Base-by-base conservation (phyloP, 177 flowering plant genomes). In the Tripterygium wilfordii region DNA sequence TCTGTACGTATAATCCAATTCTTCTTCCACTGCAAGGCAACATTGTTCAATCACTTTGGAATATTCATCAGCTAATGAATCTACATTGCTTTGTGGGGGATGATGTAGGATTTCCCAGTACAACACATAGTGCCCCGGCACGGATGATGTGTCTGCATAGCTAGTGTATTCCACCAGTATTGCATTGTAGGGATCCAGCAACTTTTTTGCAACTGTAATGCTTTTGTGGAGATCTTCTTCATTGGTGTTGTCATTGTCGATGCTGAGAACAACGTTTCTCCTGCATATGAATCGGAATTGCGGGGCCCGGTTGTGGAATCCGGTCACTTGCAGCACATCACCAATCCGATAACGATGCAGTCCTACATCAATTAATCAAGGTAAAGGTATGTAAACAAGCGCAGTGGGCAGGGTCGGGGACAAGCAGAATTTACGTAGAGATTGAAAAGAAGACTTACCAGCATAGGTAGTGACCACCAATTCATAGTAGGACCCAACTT, bases 261-360 rank as follows among this genome's bases (percentile, higher is more conserved):
- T 66, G 66, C 95, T 86, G n/a, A 83, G 63, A 2, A 80, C 70
- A 1, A 83, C 86, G 37, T 80, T 83, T 28, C 84, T 70, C 30
- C 90, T 62, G 63, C 90, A 75, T 17, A 85, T 77, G 78, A 85
- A 85, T 14, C 76, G 72, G 66, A 85, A 80, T 19, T 85, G 87
- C 13, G 89, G 95, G 2, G 95, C 78, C 44, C 29, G 26, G 33
- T 82, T 78, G 77, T 85, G 64, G 61, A 79, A 80, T 36, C 95
- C 95, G 2, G 72, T 61, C 52, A 81, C 95, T 64, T 70, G 85
- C 5, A 86, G 79, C 48, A 86, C 78, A 42, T 86, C 95, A 0
- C 95, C 95, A 1, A 86, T 72, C 0, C 88, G 73, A 47, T 80
- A 83, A 13, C 90, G 62, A 51, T 72, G 55, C 2, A 86, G 56